Evolutionary conservation across 2,329 filamentous ascomycete genomes (phyloP), one percentile per base, ranked within the genome.

Genomic region (Botrytis tulipae): DNA sequence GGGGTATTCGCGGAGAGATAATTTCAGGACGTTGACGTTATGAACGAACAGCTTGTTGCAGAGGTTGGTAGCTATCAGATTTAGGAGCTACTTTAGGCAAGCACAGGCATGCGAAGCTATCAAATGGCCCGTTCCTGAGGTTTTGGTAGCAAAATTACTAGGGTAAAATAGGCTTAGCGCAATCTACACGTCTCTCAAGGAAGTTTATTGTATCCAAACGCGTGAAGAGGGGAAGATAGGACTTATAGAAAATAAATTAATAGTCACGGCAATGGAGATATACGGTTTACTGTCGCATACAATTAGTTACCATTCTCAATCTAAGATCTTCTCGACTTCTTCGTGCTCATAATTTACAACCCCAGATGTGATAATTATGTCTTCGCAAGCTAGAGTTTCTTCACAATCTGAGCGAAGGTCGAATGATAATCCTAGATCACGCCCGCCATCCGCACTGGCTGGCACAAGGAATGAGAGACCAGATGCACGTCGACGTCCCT

Each of bases 341-440:
- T 73, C 37, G 51, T 73, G 51, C 51, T 69, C 63, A 69, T 69
- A 69, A 42, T 51, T 65, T 69, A 40, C n/a, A 74, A 71, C 42
- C 60, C 71, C 77, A 75, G 75, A 80, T 80, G 78, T 78, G 75
- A 78, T 68, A 68, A 75, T 54, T 67, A 81, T 81, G 80, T 81
- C 79, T 77, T 80, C 80, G 63, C 76, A 81, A 74, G 75, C 78
- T 70, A 78, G 79, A 77, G 77, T 76, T 63, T 76, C 79, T 42
- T 80, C 79, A 42, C 78, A 78, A 72, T 73, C 76, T 66, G 80
- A 82, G 71, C 76, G 80, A 70, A 77, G 75, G 73, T 78, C 76
- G 51, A 65, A 77, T 18, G 79, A 74, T 70, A 79, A 80, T 73
- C 66, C 75, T 37, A 80, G 79, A 78, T 78, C 78, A 73, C 80